Conservation (phyloP, 2,329 filamentous ascomycete species). For the Ceratocystis ficicola region DNA sequence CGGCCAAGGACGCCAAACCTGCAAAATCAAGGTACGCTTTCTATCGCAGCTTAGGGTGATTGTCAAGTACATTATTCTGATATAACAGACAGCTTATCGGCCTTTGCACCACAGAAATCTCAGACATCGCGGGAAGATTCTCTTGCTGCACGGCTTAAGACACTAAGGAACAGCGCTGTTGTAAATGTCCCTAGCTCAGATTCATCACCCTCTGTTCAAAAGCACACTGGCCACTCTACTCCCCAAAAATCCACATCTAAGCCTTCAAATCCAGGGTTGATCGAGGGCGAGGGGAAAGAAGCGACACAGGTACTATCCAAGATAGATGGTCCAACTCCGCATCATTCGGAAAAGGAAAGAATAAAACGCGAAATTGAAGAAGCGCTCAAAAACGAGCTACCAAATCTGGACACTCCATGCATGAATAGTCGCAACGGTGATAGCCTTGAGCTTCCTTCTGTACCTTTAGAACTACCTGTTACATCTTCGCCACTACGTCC, state of each 20-base stretch:
- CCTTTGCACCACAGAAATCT: slow-evolving; percentile 25
- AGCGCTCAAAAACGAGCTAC: slow-evolving; percentile 31
- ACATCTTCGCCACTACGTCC: slow-evolving; percentile 26
- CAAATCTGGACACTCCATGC: slow-evolving; percentile 15
- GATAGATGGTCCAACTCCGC: slow-evolving; percentile 25
- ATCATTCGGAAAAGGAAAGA: slow-evolving; percentile 41
- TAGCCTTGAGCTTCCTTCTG: slow-evolving; percentile 30
- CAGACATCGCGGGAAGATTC: slow-evolving; percentile 38
- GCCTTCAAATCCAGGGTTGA: neutral
- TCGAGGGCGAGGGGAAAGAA: neutral
- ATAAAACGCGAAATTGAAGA: slow-evolving; percentile 37
- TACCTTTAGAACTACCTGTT: slow-evolving; percentile 31
- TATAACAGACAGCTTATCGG: slow-evolving; percentile 1
- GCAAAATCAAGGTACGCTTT: slow-evolving; percentile 11
- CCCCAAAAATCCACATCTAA: neutral
- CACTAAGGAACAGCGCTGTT: slow-evolving; percentile 30
- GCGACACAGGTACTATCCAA: neutral
- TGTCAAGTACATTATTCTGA: slow-evolving; percentile 8
- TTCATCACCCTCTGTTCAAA: neutral
- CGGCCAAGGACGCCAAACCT: slow-evolving; percentile 21
- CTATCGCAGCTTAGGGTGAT: neutral
- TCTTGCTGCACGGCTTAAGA: slow-evolving; percentile 41
- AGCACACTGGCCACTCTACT: neutral
- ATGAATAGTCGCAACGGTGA: slow-evolving; percentile 13
- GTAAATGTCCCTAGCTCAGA: too few relatives aligned